Base-by-base conservation (phyloP, 495 filamentous ascomycete genomes). In the Rostrohypoxylon terebratum region DNA sequence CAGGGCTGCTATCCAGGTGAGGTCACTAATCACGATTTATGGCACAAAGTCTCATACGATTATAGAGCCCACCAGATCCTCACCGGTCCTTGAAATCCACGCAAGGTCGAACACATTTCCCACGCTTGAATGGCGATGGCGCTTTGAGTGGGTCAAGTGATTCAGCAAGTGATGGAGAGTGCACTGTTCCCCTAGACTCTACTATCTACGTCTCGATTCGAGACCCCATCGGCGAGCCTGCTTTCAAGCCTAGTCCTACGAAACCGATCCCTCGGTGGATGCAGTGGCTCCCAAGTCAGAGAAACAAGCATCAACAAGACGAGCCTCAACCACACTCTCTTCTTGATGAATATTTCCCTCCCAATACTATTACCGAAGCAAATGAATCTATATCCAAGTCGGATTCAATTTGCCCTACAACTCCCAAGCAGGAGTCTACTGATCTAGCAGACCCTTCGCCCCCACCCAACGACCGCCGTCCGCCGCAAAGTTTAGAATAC, bases 231-330 rank as follows among this genome's bases (percentile, higher is more conserved):
- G 77, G 77, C 9, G 60, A 74, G 33, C 76, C 78, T 31, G 62
- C 79, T 7, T 86, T 86, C 59, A 78, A 66, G 59, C 82, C 82
- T 0, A 79, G 80, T 14, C 77, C 78, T 48, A 81, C 81, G 11
- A 86, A 85, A 61, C 79, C 81, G 7, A 78, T 85, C n/a, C 82
- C 83, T 6, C 68, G 65, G 21, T 85, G 81, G 81, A 84, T 85
- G 81, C 75, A 69, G 34, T 69, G 80, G 51, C 75, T 80, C 21
- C 77, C 79, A 6, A 78, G 51, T 18, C 74, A 78, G 0, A 63
- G 65, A 25, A 45, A 54, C 5, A 45, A 47, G 23, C 25, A 18
- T 48, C 48, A 38, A 36, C 23, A 14, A 20, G 34, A 48, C 14
- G 62, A 76, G 23, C 18, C 63, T 59, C 65, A 50, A 14, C 78